Evolutionary conservation across 2,329 filamentous ascomycete species (phyloP).

Genomic region (Phoma sp.): DNA sequence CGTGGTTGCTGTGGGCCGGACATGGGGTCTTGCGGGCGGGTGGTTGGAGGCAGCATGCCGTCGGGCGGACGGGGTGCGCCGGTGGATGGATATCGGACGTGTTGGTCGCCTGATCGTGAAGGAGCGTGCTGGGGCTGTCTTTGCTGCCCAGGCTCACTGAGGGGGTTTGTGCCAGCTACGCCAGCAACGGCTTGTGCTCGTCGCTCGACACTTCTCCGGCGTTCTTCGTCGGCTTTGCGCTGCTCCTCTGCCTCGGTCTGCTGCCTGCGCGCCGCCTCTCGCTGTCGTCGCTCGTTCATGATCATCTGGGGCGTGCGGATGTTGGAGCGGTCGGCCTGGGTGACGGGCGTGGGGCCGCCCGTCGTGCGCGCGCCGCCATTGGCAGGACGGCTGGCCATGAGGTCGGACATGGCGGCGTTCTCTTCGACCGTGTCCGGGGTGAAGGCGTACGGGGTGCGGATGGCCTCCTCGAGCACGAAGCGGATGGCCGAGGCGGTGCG

Average conservation of each 20-base stretch:
- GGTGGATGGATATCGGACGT: conserved; percentile 36
- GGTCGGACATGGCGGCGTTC: conserved; percentile 89
- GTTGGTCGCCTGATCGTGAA: conserved; percentile 38
- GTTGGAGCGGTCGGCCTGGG: conserved; percentile 59
- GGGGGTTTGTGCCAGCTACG: conserved; percentile 53
- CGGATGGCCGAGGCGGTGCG: conserved; percentile 89
- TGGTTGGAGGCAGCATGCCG: conserved; percentile 31
- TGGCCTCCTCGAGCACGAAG: conserved; percentile 88
- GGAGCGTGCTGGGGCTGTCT: conserved; percentile 39
- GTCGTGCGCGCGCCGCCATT: conserved; percentile 66
- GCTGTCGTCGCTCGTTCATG: conserved; percentile 83
- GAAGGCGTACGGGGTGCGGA: conserved; percentile 82
- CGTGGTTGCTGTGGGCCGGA: conserved; percentile 40
- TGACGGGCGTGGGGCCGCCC: conserved; percentile 61
- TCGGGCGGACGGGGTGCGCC: conserved; percentile 41
- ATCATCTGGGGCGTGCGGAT: conserved; percentile 88
- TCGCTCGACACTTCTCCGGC: conserved; percentile 65
- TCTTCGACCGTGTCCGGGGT: conserved; percentile 86
- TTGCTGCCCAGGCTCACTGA: conserved; percentile 40
- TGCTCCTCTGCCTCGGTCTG: conserved; percentile 65
- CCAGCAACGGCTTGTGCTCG: conserved; percentile 64
- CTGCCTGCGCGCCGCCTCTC: conserved; percentile 75
- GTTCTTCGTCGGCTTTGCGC: conserved; percentile 61
- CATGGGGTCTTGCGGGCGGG: conserved; percentile 34
- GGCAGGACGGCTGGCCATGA: conserved; percentile 66